These are phyloP conservation scores for Cochlearia excelsa DNA, from an alignment of 345 rosid genomes.

Conservation along the genomic window DNA sequence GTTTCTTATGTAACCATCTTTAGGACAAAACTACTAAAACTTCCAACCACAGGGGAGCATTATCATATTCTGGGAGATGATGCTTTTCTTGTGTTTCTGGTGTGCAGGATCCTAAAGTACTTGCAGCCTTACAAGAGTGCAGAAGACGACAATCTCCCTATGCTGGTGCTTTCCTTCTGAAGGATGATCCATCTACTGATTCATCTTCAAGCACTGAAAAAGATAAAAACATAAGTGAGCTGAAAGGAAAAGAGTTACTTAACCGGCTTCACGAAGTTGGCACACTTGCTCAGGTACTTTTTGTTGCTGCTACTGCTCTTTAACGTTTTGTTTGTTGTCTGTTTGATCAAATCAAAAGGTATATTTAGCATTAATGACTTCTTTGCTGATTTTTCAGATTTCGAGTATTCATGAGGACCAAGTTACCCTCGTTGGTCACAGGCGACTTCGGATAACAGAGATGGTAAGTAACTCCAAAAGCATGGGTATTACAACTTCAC, in stretches of 20 bases:
- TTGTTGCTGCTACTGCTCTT: constrained; percentile 19
- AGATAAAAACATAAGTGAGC: constrained; percentile 61
- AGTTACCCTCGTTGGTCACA: constrained; percentile 89
- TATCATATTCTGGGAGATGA: too few relatives aligned
- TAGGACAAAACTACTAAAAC: too few relatives aligned
- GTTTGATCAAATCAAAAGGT: constrained; percentile 2
- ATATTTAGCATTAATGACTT: constrained; percentile 14
- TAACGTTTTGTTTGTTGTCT: constrained; percentile 16
- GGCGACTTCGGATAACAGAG: constrained; percentile 86
- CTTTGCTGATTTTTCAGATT: constrained; percentile 50
- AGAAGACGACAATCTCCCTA: constrained; percentile 95
- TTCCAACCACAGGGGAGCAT: too few relatives aligned
- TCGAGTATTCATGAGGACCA: constrained; percentile 89
- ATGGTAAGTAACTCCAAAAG: constrained; percentile 54
- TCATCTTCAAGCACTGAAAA: constrained; percentile 61
- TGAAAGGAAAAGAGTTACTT: constrained; percentile 80
- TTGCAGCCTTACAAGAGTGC: constrained; percentile 92
- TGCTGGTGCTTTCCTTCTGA: constrained; percentile 94
- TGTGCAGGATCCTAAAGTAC: constrained; percentile 79
- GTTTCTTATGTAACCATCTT: neutral
- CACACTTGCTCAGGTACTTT: constrained; percentile 86
- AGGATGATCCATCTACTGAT: constrained; percentile 80
- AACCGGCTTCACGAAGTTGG: constrained; percentile 93
- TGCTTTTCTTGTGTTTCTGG: neutral
- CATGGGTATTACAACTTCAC: constrained; percentile 6